Base-by-base conservation (phyloP, 495 filamentous ascomycete species). In the Aspergillus conjunctus region DNA sequence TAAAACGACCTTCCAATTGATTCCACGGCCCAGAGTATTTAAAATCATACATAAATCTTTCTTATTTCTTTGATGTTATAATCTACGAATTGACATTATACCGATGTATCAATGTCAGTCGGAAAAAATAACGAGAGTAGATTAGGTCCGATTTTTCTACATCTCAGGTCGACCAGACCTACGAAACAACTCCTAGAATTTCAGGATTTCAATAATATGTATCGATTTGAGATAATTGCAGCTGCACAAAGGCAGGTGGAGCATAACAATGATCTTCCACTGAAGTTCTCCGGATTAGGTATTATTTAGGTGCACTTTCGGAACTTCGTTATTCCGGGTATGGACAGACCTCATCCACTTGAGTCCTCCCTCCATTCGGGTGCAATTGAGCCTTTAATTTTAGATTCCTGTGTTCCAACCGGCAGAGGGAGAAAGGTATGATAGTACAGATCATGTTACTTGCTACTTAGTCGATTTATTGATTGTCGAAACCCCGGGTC, bases 241-340 rank as follows among this genome's bases (percentile, higher is more conserved):
- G 11, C 12, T 41, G 37, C 12, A 41, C 37, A 8, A 48, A 18
- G n/a, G n/a, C 44, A 5, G 26, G 26, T 26, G 26, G 2, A 26
- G 26, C 26, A 2, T 2, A 26, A 26, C 5, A 26, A 26, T 20
- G 44, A 20, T 48, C 44, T 7, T 48, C 44, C 44, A 48, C 15
- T 48, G 4, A 48, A 21, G 18, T 21, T 48, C 18, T 11, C n/a
- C 17, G 44, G 7, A 48, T 48, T 48, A 7, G 5, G 20, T 48
- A 20, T 48, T 48, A 48, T 48, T 48, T 17, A 22, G 15, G 10
- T 18, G 18, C 10, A 48, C 5, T 18, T 6, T 21, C 49, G 57
- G 57, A 45, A 10, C 21, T 44, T 52, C 15, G 30, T 52, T 59
- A 8, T 53, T 59, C 49, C 57, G 41, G 30, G 17, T 15, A 51